Base-by-base conservation (phyloP, 78 protist genomes). In the Capsaspora owczarzaki region DNA sequence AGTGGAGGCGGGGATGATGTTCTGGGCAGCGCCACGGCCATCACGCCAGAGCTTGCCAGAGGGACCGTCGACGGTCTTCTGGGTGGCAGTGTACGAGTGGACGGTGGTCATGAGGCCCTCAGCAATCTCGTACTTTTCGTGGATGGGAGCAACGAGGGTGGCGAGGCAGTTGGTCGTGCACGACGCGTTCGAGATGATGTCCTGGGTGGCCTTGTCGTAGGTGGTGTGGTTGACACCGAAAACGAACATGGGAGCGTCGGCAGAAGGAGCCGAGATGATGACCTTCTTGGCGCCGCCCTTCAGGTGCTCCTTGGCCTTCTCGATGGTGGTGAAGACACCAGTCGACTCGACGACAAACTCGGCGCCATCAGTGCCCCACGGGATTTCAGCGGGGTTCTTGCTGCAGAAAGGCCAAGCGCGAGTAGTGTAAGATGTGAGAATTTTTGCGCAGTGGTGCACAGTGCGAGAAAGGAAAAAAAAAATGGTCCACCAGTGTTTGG, bases 121-220 rank as follows among this genome's bases (percentile, higher is more conserved):
- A 35, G 43, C 94, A 49, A 98, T 95, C 31, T 95, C 98, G 82
- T 79, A 98, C 83, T 89, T 79, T 31, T 97, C 99, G 81, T 98
- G 23, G 88, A 98, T 72, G 60, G 94, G 83, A 89, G 93, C 93
- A 78, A 93, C 98, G 41, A 98, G 83, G 76, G 99, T 99, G 0
- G 99, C 99, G 25, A 97, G 91, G 93, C 99, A 98, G 96, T 98
- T 98, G 94, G 99, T 98, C 74, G 99, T 98, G 92, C 99, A 98
- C 44, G 99, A 97, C 37, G 85, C 85, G 44, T 82, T 82, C 31
- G 33, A 20, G 76, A 70, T 33, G 3, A 82, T n/a, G 61, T 35
- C 12, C 72, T n/a, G 16, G 60, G 3, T 31, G 37, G 66, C 83
- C 33, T 74, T 0, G 60, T 85, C 80, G 92, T 88, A 95, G 60